Base-by-base conservation (phyloP, 2,329 filamentous ascomycete species). In the Botrytis elliptica region DNA sequence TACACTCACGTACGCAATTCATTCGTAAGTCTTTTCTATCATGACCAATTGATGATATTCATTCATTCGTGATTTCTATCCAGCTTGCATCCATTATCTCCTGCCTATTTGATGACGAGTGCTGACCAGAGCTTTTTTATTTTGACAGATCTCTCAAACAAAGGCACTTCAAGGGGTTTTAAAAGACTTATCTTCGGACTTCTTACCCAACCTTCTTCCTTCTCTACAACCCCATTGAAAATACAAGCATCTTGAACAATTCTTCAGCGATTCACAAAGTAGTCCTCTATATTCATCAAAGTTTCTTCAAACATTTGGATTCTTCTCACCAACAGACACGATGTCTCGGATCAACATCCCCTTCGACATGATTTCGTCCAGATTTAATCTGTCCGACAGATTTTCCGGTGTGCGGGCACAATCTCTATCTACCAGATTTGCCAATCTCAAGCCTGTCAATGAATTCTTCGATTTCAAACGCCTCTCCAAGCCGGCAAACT, bases 391-490 rank as follows among this genome's bases (percentile, higher is more conserved):
- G 75, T 85, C 86, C 78, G 94, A 96, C 78, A 93, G 95, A 82
- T 95, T 98, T 85, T 90, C 93, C 79, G 90, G 91, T 81, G 87
- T 98, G 77, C 91, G 94, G 81, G 90, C 90, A 75, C 93, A 94
- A 78, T 92, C 93, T 49, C 83, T 98, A 75, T 89, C 89, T 74
- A 89, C 91, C 77, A 92, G 96, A 77, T 98, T 98, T 84, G 91
- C 95, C 83, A 98, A 98, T 85, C 88, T 99, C 81, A 92, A 91
- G 75, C 95, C 96, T 75, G 84, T 98, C 79, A 91, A 91, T 82
- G 96, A 99, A 85, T 99, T 99, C 85, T 88, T 98, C 83, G 95
- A 98, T 84, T 84, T 98, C 85, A 98, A 98, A 90, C 94, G 95
- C 79, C 81, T 99, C 73, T 97, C 94, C 78, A 99, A 98, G 86